Evolutionary conservation across 257 asterid species (phyloP), one percentile per base, ranked within the genome.

Genomic region (Solanum tarijense): DNA sequence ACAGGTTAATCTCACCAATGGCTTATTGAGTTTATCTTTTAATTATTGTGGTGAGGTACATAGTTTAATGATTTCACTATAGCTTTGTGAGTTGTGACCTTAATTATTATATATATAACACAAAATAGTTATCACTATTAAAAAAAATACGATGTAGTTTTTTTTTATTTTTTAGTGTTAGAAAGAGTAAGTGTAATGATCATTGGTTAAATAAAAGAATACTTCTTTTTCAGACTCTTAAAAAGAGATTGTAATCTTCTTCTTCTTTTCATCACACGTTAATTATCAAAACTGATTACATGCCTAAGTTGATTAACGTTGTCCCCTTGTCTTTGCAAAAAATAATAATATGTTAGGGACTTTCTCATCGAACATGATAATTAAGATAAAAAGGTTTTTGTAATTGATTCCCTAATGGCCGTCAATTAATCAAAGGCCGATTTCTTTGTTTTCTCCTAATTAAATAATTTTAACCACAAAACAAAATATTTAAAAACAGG

Each of bases 311-410:
- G 60, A 81, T 81, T 29, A 81, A 81, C 60, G 68, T 29, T 81
- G 85, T 46, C 85, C 66, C 85, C 66, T 43, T 43, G 68, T 81
- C 41, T 29, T 46, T 27, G 68, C 41, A 46, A 13, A 46, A 78
- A 38, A 78, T 14, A 71, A 12, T 27, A 12, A 66, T 66, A 79
- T 79, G 14, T 29, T 79, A 29, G 16, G 66, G 66, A 43, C 66
- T 79, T 43, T 7, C 27, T 79, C 43, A 62, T 79, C 66, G 39
- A 79, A 46, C 66, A 79, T 79, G 39, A 75, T 75, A 89, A 60
- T 88, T 91, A 92, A 86, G 88, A 72, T 74, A 86, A 87, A 88
- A 88, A 48, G 89, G 89, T 35, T 90, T 75, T 83, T 88, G 86
- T 43, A 79, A 43, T 43, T 79, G 84, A 23, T 79, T 43, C 23